phyloP scores from a whole-genome alignment of 192 early-diverging fungal species.

The Coemansia sp. region DNA sequence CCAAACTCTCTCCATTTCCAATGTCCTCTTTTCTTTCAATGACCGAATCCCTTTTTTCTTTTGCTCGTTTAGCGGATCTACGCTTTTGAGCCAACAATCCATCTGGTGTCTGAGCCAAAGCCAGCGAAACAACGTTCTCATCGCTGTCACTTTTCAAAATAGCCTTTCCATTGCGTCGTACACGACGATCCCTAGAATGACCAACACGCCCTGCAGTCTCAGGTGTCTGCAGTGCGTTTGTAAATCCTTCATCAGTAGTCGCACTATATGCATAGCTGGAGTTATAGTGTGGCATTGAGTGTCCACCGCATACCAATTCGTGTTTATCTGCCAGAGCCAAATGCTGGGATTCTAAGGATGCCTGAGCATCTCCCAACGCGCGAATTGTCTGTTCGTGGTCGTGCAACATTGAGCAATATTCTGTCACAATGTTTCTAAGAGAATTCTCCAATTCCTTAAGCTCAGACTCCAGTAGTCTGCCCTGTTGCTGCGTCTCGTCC shows the following conservation, averaged over 20 bases:
- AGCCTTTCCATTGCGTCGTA: not conserved
- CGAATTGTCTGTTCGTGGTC: constrained; percentile 47
- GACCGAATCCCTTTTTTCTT: constrained; percentile 7
- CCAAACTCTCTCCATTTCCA: constrained; percentile 22
- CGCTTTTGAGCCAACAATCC: not conserved
- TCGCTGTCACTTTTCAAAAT: not conserved
- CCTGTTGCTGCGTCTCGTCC: constrained; percentile 18
- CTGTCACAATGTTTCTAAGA: constrained; percentile 17
- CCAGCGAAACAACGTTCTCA: not conserved
- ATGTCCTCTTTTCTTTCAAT: not conserved
- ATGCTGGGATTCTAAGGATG: constrained; percentile 21
- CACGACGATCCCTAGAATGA: not conserved
- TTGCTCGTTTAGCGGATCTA: not conserved
- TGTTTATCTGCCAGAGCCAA: not conserved
- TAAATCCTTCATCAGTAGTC: not conserved
- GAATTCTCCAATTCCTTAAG: constrained; percentile 17
- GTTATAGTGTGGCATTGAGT: not conserved
- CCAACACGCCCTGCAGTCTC: not conserved
- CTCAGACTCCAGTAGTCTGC: constrained; percentile 3
- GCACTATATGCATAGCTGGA: not conserved
- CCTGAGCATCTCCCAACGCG: constrained; percentile 23
- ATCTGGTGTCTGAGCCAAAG: constrained; percentile 6
- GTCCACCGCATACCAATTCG: not conserved
- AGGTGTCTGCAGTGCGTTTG: constrained; percentile 1
- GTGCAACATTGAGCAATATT: constrained; percentile 36